These are phyloP conservation scores for Sisymbrium irio DNA, from an alignment of 345 rosid genomes.

Conservation along the genomic window DNA sequence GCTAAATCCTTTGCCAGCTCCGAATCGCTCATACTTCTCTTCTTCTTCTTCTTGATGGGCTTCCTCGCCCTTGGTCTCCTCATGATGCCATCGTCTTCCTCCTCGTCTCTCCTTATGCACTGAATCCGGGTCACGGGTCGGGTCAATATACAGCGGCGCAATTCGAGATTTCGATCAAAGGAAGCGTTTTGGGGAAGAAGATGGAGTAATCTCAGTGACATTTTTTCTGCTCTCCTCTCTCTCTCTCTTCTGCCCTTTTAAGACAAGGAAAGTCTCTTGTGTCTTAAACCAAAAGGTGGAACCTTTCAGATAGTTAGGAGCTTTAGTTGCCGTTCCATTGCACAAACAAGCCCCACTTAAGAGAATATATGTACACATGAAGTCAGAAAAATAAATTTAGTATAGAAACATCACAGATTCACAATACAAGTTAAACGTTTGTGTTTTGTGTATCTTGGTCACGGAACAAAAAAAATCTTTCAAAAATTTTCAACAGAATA, in stretches of 20 bases:
- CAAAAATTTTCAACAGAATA: background rate
- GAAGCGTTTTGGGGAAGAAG: constrained; percentile 23
- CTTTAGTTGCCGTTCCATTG: background rate
- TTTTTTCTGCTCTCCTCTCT: constrained; percentile 8
- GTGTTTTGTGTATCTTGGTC: background rate
- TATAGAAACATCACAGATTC: background rate
- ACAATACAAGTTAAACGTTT: background rate
- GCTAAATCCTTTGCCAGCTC: constrained; percentile 64
- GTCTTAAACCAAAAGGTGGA: background rate
- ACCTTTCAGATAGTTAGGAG: background rate
- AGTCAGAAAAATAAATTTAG: background rate
- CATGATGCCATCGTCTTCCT: constrained; percentile 10
- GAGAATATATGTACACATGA: background rate
- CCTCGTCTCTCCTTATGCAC: constrained; percentile 31
- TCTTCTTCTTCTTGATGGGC: constrained; percentile 12
- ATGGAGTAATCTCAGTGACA: constrained; percentile 45
- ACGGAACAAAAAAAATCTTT: background rate
- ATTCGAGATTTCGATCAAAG: constrained; percentile 14
- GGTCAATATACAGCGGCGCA: background rate
- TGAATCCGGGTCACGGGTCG: constrained; percentile 36
- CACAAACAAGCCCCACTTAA: background rate
- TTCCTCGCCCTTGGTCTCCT: constrained; percentile 21
- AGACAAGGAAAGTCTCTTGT: no score
- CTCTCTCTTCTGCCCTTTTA: background rate
- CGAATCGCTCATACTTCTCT: constrained; percentile 31